A percentile compares a stretch with the other conserved stretches of the same genome.
Evolutionary conservation across 495 filamentous ascomycete species (phyloP).

Genomic region (Talaromyces trachyspermus): DNA sequence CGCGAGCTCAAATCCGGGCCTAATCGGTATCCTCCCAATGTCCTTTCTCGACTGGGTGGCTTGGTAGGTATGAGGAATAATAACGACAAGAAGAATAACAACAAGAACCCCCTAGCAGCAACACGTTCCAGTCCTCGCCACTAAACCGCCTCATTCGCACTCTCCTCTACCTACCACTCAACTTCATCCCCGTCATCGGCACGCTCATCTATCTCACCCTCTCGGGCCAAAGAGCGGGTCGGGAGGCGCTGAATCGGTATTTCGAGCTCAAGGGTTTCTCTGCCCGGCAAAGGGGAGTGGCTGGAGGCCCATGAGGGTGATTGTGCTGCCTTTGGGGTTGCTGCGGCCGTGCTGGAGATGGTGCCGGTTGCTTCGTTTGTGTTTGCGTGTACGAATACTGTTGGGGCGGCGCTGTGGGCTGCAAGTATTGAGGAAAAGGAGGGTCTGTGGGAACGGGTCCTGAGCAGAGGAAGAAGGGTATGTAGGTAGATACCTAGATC

Average conservation of each 20-base stretch:
- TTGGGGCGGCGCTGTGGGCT: slow-evolving; percentile 90
- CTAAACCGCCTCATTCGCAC: slow-evolving; percentile 50
- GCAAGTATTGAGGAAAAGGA: slow-evolving; percentile 69
- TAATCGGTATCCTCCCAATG: slow-evolving; percentile 40
- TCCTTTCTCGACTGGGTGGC: slow-evolving; percentile 66
- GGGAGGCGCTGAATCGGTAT: slow-evolving; percentile 53
- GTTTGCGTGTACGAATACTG: slow-evolving; percentile 85
- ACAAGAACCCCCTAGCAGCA: no score
- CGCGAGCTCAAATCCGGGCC: slow-evolving; percentile 54
- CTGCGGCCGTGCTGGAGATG: slow-evolving; percentile 73
- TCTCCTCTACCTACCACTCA: slow-evolving; percentile 75
- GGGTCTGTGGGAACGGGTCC: slow-evolving; percentile 47
- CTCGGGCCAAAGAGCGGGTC: slow-evolving; percentile 56
- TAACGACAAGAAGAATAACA: no score
- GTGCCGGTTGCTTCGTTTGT: slow-evolving; percentile 74
- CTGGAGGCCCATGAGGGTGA: slow-evolving; percentile 54
- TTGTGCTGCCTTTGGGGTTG: slow-evolving; percentile 73
- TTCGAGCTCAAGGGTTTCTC: slow-evolving; percentile 85
- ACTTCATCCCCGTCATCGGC: slow-evolving; percentile 85
- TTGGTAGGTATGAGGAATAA: slow-evolving; percentile 50
- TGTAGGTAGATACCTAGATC: slow-evolving; percentile 24
- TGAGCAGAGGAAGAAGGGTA: slow-evolving; percentile 46
- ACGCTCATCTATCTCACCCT: slow-evolving; percentile 70
- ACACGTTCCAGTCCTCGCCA: slow-evolving; percentile 19
- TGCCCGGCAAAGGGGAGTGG: slow-evolving; percentile 51